Conservation (phyloP, 257 asterid genomes). For the Agastache rugosa region DNA sequence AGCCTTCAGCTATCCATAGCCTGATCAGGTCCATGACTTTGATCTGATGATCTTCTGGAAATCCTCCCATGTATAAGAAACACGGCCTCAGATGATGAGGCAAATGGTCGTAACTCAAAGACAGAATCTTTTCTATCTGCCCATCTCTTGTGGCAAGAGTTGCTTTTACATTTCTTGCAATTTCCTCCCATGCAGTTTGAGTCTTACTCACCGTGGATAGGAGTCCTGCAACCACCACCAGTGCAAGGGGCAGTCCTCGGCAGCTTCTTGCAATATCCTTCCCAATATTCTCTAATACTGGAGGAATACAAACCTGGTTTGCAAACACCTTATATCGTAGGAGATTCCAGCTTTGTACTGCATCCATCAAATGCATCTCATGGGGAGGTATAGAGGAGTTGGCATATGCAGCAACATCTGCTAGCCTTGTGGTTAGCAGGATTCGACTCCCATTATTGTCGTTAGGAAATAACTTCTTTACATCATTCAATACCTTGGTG, state of each 20-base stretch:
- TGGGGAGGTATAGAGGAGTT: neutral
- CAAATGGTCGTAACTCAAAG: constrained; percentile 2
- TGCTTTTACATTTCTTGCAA: constrained; percentile 1
- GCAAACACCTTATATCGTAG: too few species aligned
- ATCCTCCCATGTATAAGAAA: constrained; percentile 15
- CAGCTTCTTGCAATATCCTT: too few species aligned
- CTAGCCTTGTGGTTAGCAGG: constrained; percentile 16
- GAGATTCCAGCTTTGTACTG: too few species aligned
- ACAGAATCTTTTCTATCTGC: neutral
- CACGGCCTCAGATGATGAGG: constrained; percentile 15
- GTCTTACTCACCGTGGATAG: neutral
- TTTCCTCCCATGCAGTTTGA: neutral
- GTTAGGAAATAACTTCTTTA: neutral
- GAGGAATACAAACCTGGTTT: too few species aligned
- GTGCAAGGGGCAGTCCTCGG: constrained; percentile 22
- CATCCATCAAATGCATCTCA: constrained; percentile 20
- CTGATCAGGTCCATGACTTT: neutral
- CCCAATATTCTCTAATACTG: too few species aligned
- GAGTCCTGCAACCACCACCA: constrained; percentile 5
- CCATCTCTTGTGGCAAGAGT: neutral
- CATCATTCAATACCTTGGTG: neutral
- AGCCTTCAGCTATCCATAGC: constrained; percentile 31
- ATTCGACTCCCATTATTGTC: constrained; percentile 20
- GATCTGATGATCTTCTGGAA: constrained; percentile 9
- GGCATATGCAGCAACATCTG: constrained; percentile 5